Evolutionary conservation across 176 grass and related monocot genomes (phyloP).

Genomic region (Eragrostis curvula): DNA sequence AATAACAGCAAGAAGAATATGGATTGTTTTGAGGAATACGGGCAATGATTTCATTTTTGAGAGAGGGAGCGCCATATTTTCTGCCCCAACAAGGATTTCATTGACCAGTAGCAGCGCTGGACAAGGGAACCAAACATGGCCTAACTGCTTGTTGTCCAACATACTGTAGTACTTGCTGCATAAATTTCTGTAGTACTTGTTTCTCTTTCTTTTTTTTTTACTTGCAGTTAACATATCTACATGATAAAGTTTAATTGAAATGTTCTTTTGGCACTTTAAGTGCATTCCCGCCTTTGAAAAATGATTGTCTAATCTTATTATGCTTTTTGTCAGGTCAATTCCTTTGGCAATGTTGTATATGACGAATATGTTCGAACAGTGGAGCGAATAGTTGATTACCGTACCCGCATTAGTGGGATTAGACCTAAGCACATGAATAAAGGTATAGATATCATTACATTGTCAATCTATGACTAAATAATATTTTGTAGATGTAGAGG

Average conservation of each 20-base stretch:
- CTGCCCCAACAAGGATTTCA: neutral
- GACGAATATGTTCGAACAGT: slow-evolving; percentile 76
- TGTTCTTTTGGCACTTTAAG: neutral
- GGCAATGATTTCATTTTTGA: neutral
- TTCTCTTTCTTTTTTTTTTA: no score
- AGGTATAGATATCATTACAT: slow-evolving; percentile 41
- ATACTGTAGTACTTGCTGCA: neutral
- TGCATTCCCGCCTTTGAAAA: slow-evolving; percentile 23
- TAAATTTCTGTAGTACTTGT: neutral
- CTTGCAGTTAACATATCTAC: neutral
- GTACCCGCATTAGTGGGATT: slow-evolving; percentile 90
- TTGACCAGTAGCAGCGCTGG: neutral
- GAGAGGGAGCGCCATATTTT: neutral
- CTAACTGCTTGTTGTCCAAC: neutral
- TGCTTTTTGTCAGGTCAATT: slow-evolving; percentile 72
- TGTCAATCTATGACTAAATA: neutral
- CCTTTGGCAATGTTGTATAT: slow-evolving; percentile 73
- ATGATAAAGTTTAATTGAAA: slow-evolving; percentile 12
- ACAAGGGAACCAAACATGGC: slow-evolving; percentile 2
- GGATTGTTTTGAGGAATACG: neutral
- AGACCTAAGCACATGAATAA: slow-evolving; percentile 88
- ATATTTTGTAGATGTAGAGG: slow-evolving; percentile 24
- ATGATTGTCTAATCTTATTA: slow-evolving; percentile 25
- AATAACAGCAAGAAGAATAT: neutral
- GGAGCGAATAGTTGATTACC: slow-evolving; percentile 77